Evolutionary conservation across 345 rosid genomes (phyloP), one percentile per base, ranked within the genome.

Genomic region (Leavenworthia alabamica): DNA sequence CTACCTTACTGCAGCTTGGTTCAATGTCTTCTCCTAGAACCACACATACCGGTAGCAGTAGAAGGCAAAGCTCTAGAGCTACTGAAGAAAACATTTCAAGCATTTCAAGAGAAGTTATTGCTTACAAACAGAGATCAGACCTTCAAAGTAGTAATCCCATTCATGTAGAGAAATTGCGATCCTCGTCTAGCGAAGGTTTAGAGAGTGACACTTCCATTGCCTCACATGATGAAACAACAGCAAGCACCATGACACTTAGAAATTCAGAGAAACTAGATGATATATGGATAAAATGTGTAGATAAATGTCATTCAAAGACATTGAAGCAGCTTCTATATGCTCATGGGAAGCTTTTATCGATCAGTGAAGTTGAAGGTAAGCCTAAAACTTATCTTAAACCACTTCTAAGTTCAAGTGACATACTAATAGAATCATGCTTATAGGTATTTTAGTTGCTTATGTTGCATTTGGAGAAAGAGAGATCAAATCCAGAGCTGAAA

Each of bases 301-400:
- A 78, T 39, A 86, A 69, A 72, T 93, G 97, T 62, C 99, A 93
- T 73, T 93, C 97, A 0, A 89, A 85, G 81, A 86, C 99, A 63
- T 73, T 93, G 67, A 81, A 81, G 73, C 94, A 83, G 78, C 81
- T 93, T 15, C 73, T 89, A 16, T 82, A 64, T 77, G 66, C 80
- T 53, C 83, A 87, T 70, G 94, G 90, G 64, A 89, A 76, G 80
- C 88, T 93, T 48, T 72, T 86, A 65, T 87, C 96, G 42, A 77
- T 89, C 57, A 61, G 86, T 55, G 94, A 89, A 72, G 79, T 77
- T 37, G 86, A 85, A 81, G 97, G 99, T 87, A 78, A 28, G 43
- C 45, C 47, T 51, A 14, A 24, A 31, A 47, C 41, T 40, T 20
- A 13, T 39, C 37, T 32, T 16, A 11, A 2, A 2, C 28, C 29